Conservation (phyloP, 495 filamentous ascomycete species). For the Penicillium coprophilum region DNA sequence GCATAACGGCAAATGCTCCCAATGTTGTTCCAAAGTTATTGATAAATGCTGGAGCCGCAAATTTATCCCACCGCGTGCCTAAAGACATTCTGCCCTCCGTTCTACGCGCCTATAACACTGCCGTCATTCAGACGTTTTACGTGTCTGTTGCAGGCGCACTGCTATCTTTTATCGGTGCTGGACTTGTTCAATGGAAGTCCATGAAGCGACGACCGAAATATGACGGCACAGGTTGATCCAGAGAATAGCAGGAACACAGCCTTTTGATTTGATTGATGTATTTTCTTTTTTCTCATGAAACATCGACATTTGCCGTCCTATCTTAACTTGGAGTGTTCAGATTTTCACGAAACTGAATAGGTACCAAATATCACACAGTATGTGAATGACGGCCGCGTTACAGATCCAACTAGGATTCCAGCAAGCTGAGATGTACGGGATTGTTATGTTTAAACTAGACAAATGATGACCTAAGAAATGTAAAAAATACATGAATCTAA, state of each 20-base stretch:
- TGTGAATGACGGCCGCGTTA: not conserved
- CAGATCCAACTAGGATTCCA: not conserved
- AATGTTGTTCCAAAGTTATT: conserved; percentile 52
- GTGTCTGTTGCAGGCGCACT: conserved; percentile 62
- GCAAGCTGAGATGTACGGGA: not conserved
- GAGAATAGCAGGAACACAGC: not conserved
- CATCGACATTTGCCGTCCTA: not conserved
- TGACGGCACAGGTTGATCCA: not conserved
- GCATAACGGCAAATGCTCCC: conserved; percentile 52
- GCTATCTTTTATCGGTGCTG: conserved; percentile 58
- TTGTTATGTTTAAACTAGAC: too few species aligned
- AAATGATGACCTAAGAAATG: not conserved
- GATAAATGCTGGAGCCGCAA: conserved; percentile 64
- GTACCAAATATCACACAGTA: not conserved
- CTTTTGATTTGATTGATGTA: not conserved
- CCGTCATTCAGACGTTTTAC: conserved; percentile 66
- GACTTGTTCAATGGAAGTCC: conserved; percentile 71
- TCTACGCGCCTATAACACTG: conserved; percentile 66
- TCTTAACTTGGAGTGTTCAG: not conserved
- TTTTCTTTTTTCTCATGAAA: not conserved
- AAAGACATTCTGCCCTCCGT: conserved; percentile 52
- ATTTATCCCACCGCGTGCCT: conserved; percentile 51
- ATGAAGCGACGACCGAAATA: conserved; percentile 47
- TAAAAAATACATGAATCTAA: not conserved
- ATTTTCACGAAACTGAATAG: not conserved